Evolutionary conservation across 2,329 filamentous ascomycete species (phyloP).

Genomic region (Westerdykella aurantiaca): DNA sequence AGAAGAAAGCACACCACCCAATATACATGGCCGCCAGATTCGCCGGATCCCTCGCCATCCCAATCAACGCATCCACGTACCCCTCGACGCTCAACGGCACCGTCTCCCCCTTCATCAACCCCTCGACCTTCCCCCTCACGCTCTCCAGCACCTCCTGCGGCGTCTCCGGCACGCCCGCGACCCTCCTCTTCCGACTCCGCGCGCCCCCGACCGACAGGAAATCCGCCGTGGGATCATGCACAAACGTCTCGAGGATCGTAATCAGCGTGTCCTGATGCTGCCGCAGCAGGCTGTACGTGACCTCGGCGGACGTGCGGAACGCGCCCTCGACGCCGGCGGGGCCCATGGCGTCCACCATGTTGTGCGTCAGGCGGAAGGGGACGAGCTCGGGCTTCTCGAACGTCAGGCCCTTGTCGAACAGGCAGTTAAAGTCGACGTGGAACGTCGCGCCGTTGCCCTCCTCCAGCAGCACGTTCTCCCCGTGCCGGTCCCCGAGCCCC

Average conservation of each 20-base stretch:
- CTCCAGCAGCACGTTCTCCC: conserved; percentile 93
- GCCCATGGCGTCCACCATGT: conserved; percentile 97
- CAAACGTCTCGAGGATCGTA: conserved; percentile 93
- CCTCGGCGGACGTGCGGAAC: conserved; percentile 83
- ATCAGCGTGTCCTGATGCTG: conserved; percentile 95
- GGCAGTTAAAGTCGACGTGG: conserved; percentile 98
- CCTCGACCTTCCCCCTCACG: conserved; percentile 79
- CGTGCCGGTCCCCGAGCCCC: conserved; percentile 87
- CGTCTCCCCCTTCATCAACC: conserved; percentile 76
- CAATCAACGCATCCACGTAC: conserved; percentile 92
- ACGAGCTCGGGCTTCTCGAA: conserved; percentile 93
- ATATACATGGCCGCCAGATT: conserved; percentile 95
- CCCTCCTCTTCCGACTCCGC: conserved; percentile 50
- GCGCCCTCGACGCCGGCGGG: conserved; percentile 88
- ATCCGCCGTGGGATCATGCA: conserved; percentile 94
- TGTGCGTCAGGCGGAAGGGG: conserved; percentile 94
- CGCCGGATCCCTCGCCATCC: conserved; percentile 71
- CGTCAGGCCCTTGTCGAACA: conserved; percentile 95
- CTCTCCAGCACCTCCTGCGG: conserved; percentile 80
- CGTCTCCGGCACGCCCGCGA: conserved; percentile 56
- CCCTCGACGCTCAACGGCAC: conserved; percentile 93
- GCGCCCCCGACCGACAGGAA: conserved; percentile 60
- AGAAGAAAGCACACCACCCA: conserved; percentile 76
- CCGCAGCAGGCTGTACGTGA: conserved; percentile 75
- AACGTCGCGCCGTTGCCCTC: conserved; percentile 90